These are phyloP conservation scores for Kodamaea lidongshanica DNA, from an alignment of 805 yeast genomes.

Conservation along the genomic window DNA sequence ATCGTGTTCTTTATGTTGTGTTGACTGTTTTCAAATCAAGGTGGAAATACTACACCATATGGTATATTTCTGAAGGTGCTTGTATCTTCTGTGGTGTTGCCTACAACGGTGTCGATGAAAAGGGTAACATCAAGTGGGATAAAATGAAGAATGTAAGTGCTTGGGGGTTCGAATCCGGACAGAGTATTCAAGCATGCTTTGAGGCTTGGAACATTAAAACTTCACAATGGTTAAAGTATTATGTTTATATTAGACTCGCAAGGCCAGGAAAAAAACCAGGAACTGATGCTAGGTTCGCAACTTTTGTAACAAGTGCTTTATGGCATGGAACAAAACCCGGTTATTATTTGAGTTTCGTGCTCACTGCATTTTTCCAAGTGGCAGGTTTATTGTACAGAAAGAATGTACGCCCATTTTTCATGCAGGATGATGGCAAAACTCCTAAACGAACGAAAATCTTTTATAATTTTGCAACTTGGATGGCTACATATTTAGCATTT, in stretches of 20 bases:
- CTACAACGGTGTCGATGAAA: slow-evolving; percentile 76
- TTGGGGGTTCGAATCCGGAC: slow-evolving; percentile 73
- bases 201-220: slow-evolving; percentile 98
- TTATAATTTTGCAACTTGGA: slow-evolving; percentile 63
- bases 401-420: slow-evolving; percentile 79
- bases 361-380: slow-evolving; percentile 83
- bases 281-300: slow-evolving; percentile 70
- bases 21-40: slow-evolving; percentile 64
- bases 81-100: slow-evolving; percentile 92
- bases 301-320: slow-evolving; percentile 86
- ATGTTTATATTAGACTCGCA: slow-evolving; percentile 77
- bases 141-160: slow-evolving; percentile 84
- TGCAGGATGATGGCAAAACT: slow-evolving; percentile 60
- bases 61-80: slow-evolving; percentile 93
- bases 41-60: slow-evolving; percentile 86
- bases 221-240: slow-evolving; percentile 90
- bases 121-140: slow-evolving; percentile 73
- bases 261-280: slow-evolving; percentile 78
- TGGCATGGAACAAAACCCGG: slow-evolving; percentile 99
- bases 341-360: slow-evolving; percentile 81
- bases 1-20: slow-evolving; percentile 59
- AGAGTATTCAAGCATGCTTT: slow-evolving; percentile 74
- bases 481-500: slow-evolving; percentile 75
- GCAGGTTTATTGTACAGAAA: slow-evolving; percentile 78
- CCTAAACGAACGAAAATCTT: slow-evolving; percentile 47